These are phyloP conservation scores for Chernovozyma sophiae-reginae DNA, from an alignment of 1,139 yeast species.

Conservation along the genomic window DNA sequence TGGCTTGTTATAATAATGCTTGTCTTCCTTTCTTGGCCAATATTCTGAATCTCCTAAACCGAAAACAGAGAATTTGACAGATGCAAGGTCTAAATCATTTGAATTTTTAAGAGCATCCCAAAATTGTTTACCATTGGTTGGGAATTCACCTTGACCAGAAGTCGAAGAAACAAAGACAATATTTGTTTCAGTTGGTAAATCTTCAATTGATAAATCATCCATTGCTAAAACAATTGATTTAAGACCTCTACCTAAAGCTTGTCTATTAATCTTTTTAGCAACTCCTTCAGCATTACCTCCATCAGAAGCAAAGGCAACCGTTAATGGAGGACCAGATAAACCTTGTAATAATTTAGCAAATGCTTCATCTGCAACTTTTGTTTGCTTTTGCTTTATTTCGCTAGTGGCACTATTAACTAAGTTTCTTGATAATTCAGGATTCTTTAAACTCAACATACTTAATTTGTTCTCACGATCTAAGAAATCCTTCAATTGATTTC, in stretches of 20 bases:
- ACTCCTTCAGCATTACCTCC: constrained; percentile 89
- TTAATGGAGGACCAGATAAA: constrained; percentile 87
- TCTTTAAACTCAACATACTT: constrained; percentile 64
- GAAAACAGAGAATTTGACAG: constrained; percentile 69
- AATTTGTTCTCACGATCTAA: constrained; percentile 87
- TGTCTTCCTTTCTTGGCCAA: constrained; percentile 97
- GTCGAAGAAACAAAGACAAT: constrained; percentile 82
- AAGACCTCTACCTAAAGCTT: constrained; percentile 84
- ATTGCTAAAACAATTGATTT: constrained; percentile 73
- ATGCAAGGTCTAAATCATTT: constrained; percentile 68
- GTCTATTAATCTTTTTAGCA: constrained; percentile 76
- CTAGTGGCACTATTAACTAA: constrained; percentile 59
- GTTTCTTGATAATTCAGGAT: constrained; percentile 77
- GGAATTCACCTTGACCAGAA: constrained; percentile 98
- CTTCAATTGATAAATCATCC: constrained; percentile 84
- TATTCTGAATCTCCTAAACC: constrained; percentile 93
- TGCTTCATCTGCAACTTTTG: constrained; percentile 70
- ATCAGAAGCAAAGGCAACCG: constrained; percentile 89
- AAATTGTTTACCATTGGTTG: constrained; percentile 86
- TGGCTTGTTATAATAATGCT: constrained; percentile 93
- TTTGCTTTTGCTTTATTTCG: constrained; percentile 57
- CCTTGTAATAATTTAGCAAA: constrained; percentile 77
- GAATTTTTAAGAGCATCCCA: constrained; percentile 81
- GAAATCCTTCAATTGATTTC: constrained; percentile 71
- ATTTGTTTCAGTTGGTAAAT: constrained; percentile 75